Percentiles rank a stretch among this genome's conserved stretches.
Evolutionary conservation across 805 yeast species (phyloP).

Genomic region (Metschnikowia anglica): DNA sequence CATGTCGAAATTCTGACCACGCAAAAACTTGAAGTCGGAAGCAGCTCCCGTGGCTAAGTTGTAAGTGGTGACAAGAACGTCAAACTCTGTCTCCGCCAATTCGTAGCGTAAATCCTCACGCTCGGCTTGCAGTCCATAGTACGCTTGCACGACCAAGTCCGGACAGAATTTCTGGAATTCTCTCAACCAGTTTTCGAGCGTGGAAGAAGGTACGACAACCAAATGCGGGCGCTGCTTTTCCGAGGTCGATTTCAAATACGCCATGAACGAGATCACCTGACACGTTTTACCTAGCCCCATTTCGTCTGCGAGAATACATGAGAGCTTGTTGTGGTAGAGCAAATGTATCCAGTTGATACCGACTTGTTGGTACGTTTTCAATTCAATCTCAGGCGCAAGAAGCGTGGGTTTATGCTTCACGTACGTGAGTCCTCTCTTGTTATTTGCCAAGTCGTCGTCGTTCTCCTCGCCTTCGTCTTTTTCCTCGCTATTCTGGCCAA

Average conservation of each 20-base stretch:
- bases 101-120: slow-evolving; percentile 81
- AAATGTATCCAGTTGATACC: slow-evolving; percentile 92
- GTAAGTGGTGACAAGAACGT: slow-evolving; percentile 93
- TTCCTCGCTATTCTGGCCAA: slow-evolving; percentile 19
- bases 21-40: slow-evolving; percentile 75
- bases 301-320: slow-evolving; percentile 96
- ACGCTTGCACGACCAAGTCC: slow-evolving; percentile 75
- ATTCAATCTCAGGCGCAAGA: slow-evolving; percentile 58
- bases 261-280: slow-evolving; percentile 90
- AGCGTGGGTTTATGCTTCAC: slow-evolving; percentile 71
- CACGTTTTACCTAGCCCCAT: slow-evolving; percentile 98
- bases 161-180: slow-evolving; percentile 93
- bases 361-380: slow-evolving; percentile 93
- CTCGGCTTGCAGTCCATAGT: slow-evolving; percentile 85
- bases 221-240: slow-evolving; percentile 72
- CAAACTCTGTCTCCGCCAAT: slow-evolving; percentile 59
- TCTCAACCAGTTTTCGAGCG: slow-evolving; percentile 95
- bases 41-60: slow-evolving; percentile 86
- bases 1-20: slow-evolving; percentile 73
- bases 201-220: slow-evolving; percentile 94
- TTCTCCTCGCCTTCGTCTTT: slow-evolving; percentile 6
- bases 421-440: slow-evolving; percentile 35
- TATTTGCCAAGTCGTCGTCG: slow-evolving; percentile 28
- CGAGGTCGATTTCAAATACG: slow-evolving; percentile 73
- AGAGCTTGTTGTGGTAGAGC: slow-evolving; percentile 71